These are phyloP conservation scores for Phoma sp. DNA, from an alignment of 2,329 filamentous ascomycete species.

Conservation along the genomic window DNA sequence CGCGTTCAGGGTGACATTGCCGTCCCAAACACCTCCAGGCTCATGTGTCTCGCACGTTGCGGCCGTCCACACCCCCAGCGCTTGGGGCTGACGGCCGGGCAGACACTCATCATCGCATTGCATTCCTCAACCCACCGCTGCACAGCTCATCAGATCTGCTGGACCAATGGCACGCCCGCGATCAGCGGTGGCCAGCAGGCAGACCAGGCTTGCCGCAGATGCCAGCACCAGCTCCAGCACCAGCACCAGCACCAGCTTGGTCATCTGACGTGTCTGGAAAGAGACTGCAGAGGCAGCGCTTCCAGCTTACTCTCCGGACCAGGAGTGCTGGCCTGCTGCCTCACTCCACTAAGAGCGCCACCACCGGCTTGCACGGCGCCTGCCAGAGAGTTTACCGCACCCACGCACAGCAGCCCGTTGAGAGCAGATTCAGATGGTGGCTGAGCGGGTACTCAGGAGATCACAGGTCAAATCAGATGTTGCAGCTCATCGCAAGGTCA, in stretches of 20 bases:
- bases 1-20: constrained; percentile 39
- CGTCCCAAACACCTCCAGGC: constrained; percentile 29
- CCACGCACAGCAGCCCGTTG: constrained; percentile 46
- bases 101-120: constrained; percentile 35
- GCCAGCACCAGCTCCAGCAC: constrained; percentile 33
- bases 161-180: constrained; percentile 26
- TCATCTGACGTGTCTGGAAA: constrained; percentile 43
- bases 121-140: constrained; percentile 43
- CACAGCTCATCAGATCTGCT: constrained; percentile 19
- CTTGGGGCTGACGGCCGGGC: constrained; percentile 35
- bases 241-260: constrained; percentile 25
- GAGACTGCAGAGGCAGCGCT: constrained; percentile 35
- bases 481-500: constrained; percentile 38
- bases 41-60: constrained; percentile 48
- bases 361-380: constrained; percentile 29
- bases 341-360: constrained; percentile 29
- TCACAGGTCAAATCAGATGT: constrained; percentile 29
- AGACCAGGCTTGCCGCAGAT: constrained; percentile 36
- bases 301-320: constrained; percentile 29
- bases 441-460: constrained; percentile 38
- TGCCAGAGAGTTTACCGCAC: constrained; percentile 36
- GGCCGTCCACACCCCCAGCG: constrained; percentile 30
- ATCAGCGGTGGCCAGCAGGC: constrained; percentile 19
- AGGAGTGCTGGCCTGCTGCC: constrained; percentile 10
- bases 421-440: constrained; percentile 44